Percentiles rank a stretch among this genome's conserved stretches.
phyloP scores from a whole-genome alignment of 768 basidiomycete species.

The Mycena olivaceomarginata region DNA sequence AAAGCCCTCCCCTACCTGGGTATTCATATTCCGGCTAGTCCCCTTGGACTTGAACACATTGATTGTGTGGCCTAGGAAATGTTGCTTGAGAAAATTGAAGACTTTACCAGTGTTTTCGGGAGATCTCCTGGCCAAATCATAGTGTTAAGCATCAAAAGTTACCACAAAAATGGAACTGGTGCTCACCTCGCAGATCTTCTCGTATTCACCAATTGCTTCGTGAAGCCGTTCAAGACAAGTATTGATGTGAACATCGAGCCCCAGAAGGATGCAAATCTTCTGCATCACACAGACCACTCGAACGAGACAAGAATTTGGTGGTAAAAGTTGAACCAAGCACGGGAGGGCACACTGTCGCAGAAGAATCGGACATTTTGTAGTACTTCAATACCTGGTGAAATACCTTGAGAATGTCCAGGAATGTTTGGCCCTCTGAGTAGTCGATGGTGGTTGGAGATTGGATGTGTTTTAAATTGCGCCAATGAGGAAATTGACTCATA shows the following conservation, averaged over 20 bases:
- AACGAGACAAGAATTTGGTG: slow-evolving; percentile 48
- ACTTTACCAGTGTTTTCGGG: slow-evolving; percentile 46
- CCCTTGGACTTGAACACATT: slow-evolving; percentile 45
- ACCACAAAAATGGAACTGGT: slow-evolving; percentile 29
- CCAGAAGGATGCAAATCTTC: slow-evolving; percentile 48
- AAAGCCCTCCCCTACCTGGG: slow-evolving; percentile 49
- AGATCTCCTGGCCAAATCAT: not conserved
- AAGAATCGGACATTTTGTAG: too few species aligned
- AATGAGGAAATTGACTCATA: too few species aligned
- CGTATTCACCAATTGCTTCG: slow-evolving; percentile 23
- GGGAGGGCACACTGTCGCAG: slow-evolving; percentile 48
- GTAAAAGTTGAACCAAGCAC: slow-evolving; percentile 53
- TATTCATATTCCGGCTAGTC: slow-evolving; percentile 53
- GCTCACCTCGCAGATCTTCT: not conserved
- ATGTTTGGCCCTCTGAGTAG: too few species aligned
- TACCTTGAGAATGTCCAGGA: too few species aligned
- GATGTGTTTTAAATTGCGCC: too few species aligned
- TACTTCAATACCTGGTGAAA: too few species aligned
- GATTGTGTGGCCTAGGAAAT: slow-evolving; percentile 47
- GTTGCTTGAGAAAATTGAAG: slow-evolving; percentile 55
- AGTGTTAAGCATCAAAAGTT: slow-evolving; percentile 15
- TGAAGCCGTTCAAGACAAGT: slow-evolving; percentile 42
- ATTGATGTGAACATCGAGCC: slow-evolving; percentile 49
- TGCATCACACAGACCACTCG: slow-evolving; percentile 49
- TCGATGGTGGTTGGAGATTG: too few species aligned